Evolutionary conservation across 2,329 filamentous ascomycete species (phyloP).

Genomic region (Raffaelea albimanens): DNA sequence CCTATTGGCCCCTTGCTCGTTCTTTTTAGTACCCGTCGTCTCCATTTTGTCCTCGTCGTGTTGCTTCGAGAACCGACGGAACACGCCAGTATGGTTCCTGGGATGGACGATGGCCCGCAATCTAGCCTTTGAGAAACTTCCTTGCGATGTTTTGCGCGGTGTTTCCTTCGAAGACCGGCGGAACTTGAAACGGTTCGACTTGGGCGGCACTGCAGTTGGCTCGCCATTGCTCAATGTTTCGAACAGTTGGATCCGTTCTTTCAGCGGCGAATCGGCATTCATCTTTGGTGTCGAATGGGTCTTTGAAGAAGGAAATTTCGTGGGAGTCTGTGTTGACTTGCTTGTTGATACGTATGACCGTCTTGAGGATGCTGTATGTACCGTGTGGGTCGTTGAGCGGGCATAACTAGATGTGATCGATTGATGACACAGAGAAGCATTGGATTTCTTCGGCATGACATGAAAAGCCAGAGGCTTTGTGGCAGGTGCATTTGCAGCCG

Average conservation of each 20-base stretch:
- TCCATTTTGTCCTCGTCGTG: neutral
- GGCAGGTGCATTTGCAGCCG: neutral
- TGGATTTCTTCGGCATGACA: neutral
- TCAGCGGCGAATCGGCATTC: slow-evolving; percentile 14
- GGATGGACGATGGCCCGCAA: neutral
- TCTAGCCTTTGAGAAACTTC: slow-evolving; percentile 1
- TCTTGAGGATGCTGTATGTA: neutral
- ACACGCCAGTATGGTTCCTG: neutral
- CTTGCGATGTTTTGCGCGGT: neutral
- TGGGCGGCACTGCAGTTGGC: neutral
- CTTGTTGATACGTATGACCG: neutral
- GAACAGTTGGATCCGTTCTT: slow-evolving; percentile 17
- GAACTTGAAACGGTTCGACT: neutral
- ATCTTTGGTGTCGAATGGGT: neutral
- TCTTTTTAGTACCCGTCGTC: neutral
- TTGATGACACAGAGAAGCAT: slow-evolving; percentile 2
- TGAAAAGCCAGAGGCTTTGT: neutral
- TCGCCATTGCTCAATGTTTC: slow-evolving; percentile 12
- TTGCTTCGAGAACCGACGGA: slow-evolving; percentile 3
- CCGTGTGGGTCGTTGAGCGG: neutral
- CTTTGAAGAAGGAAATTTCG: neutral
- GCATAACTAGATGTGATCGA: slow-evolving; percentile 4
- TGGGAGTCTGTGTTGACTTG: neutral
- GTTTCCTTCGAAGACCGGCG: neutral
- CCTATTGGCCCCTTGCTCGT: neutral